phyloP scores from a whole-genome alignment of 345 rosid genomes.

The Eucalyptus albens region DNA sequence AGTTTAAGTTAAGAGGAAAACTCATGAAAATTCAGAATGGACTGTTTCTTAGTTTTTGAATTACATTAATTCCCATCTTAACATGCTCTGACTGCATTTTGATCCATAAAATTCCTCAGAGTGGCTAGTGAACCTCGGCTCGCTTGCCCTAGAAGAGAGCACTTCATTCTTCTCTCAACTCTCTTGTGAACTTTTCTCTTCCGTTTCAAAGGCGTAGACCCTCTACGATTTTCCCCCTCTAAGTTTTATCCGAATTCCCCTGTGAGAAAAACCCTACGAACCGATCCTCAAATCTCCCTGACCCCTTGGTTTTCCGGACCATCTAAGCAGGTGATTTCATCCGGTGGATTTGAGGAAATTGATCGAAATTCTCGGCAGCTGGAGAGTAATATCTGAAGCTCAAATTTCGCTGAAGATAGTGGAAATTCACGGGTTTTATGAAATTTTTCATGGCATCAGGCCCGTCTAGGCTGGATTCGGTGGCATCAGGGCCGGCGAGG shows the following conservation, averaged over 20 bases:
- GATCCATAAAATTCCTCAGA: background rate
- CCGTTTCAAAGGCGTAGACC: background rate
- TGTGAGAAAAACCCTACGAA: background rate
- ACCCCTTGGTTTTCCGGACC: background rate
- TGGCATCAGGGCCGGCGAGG: background rate
- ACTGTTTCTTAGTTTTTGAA: background rate
- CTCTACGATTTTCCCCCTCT: background rate
- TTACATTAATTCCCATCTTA: background rate
- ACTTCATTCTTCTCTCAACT: background rate
- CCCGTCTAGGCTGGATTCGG: background rate
- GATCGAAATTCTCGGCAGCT: background rate
- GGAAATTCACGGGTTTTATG: background rate
- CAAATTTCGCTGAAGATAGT: background rate
- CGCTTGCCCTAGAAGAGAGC: background rate
- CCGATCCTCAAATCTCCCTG: background rate
- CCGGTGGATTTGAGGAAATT: background rate
- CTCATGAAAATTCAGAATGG: background rate
- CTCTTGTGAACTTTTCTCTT: background rate
- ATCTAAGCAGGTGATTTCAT: background rate
- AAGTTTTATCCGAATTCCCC: background rate
- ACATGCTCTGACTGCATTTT: background rate
- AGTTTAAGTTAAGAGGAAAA: background rate
- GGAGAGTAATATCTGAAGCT: background rate
- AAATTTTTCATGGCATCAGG: background rate
- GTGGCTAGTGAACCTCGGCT: background rate